phyloP scores from a whole-genome alignment of 768 basidiomycete species.

The Mycena alexandri region DNA sequence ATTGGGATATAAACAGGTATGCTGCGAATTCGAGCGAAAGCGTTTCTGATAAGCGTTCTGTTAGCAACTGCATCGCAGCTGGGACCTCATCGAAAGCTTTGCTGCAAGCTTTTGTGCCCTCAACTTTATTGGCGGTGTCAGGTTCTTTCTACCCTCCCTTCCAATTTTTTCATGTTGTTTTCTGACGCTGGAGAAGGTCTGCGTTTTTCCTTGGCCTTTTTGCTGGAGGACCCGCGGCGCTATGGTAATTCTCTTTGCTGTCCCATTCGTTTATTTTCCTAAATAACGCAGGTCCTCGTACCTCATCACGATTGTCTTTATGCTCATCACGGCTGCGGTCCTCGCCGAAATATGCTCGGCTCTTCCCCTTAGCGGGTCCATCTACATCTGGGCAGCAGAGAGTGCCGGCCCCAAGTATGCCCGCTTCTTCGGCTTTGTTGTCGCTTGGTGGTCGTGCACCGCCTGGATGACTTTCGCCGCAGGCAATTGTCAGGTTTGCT shows the following conservation, averaged over 20 bases:
- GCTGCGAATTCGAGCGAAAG: conserved; percentile 32
- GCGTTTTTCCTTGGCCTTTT: conserved; percentile 84
- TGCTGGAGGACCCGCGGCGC: conserved; percentile 89
- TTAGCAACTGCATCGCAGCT: conserved; percentile 88
- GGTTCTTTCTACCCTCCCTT: conserved; percentile 56
- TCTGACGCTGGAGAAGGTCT: conserved; percentile 59
- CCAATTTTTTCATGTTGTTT: neutral
- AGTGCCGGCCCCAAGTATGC: conserved; percentile 91
- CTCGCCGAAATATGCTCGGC: conserved; percentile 94
- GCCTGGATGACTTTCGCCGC: conserved; percentile 98
- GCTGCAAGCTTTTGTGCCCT: conserved; percentile 90
- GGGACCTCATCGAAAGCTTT: conserved; percentile 88
- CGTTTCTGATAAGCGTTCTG: conserved; percentile 28
- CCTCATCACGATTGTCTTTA: conserved; percentile 84
- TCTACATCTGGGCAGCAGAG: conserved; percentile 96
- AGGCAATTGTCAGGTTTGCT: conserved; percentile 82
- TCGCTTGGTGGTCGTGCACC: conserved; percentile 94
- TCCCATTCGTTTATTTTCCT: conserved; percentile 20
- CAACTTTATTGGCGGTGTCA: conserved; percentile 90
- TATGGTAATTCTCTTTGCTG: conserved; percentile 65
- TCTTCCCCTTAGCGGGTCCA: conserved; percentile 88
- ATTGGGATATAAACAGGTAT: conserved; percentile 86
- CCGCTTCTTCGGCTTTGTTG: conserved; percentile 88
- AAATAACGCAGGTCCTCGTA: conserved; percentile 80
- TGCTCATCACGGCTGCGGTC: conserved; percentile 89